These are phyloP conservation scores for Coemansia sp. DNA, from an alignment of 192 early-diverging fungal genomes.

Conservation along the genomic window DNA sequence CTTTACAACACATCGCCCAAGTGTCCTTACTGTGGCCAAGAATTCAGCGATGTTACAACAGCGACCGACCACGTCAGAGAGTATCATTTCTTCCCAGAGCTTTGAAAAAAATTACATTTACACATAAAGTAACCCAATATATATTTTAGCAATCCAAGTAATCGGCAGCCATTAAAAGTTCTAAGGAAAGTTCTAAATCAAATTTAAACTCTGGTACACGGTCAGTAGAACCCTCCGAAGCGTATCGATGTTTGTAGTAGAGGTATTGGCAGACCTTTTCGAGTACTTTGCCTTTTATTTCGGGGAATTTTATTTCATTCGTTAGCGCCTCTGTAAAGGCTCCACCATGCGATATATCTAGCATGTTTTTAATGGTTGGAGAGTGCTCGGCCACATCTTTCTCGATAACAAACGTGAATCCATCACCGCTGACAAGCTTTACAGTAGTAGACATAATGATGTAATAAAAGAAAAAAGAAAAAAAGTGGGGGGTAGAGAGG, in stretches of 20 bases:
- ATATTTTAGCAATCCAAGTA: constrained; percentile 83
- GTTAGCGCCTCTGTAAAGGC: constrained; percentile 92
- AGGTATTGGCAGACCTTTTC: constrained; percentile 96
- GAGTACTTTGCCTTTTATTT: constrained; percentile 91
- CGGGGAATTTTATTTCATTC: constrained; percentile 84
- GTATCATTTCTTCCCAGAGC: not conserved
- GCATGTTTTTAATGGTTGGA: constrained; percentile 95
- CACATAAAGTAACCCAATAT: too few relatives aligned
- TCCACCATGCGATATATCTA: constrained; percentile 72
- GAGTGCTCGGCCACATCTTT: constrained; percentile 87
- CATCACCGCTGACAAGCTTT: constrained; percentile 82
- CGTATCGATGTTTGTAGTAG: constrained; percentile 81
- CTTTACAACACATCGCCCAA: not conserved
- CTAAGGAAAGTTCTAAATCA: constrained; percentile 85
- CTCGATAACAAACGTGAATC: constrained; percentile 88
- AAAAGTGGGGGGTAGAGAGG: too few relatives aligned
- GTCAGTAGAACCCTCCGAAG: constrained; percentile 23
- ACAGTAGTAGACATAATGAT: constrained; percentile 11
- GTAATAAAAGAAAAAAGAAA: too few relatives aligned
- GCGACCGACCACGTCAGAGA: not conserved
- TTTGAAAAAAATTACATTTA: not conserved
- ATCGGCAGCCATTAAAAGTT: constrained; percentile 94
- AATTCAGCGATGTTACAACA: not conserved
- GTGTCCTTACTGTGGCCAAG: not conserved
- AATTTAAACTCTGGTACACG: constrained; percentile 86